Conservation (phyloP, 495 filamentous ascomycete genomes). For the Pseudoneurospora amorphoporcata region DNA sequence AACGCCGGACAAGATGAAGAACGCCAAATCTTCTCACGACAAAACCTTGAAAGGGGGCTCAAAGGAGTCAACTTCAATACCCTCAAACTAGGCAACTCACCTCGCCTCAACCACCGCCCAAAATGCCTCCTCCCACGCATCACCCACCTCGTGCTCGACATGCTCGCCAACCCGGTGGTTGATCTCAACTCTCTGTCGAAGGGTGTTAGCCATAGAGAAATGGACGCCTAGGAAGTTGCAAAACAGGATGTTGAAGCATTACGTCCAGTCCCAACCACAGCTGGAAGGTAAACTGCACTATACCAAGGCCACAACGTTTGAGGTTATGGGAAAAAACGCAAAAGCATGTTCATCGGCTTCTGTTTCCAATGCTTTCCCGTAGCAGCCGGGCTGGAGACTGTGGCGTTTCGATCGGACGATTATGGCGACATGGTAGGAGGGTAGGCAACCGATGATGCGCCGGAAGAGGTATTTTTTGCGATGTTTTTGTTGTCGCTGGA, state of each 20-base stretch:
- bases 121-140: no score
- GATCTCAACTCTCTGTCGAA: no score
- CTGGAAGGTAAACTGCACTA: neutral
- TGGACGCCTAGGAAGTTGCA: neutral
- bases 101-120: no score
- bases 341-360: neutral
- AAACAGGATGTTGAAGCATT: neutral
- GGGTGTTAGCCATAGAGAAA: neutral
- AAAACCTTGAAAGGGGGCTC: no score
- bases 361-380: neutral
- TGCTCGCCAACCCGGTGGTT: no score
- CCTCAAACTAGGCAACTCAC: no score
- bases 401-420: neutral
- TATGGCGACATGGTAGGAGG: neutral
- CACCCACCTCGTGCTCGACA: no score
- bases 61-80: no score
- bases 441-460: neutral
- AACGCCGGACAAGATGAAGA: no score
- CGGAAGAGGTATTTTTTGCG: neutral
- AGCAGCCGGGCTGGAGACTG: neutral
- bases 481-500: neutral
- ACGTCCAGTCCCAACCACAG: neutral
- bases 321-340: slow-evolving; percentile 1
- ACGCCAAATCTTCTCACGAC: no score
- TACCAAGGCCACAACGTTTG: neutral